Evolutionary conservation across 2,329 filamentous ascomycete species (phyloP).

Genomic region (Penicillium sp.): DNA sequence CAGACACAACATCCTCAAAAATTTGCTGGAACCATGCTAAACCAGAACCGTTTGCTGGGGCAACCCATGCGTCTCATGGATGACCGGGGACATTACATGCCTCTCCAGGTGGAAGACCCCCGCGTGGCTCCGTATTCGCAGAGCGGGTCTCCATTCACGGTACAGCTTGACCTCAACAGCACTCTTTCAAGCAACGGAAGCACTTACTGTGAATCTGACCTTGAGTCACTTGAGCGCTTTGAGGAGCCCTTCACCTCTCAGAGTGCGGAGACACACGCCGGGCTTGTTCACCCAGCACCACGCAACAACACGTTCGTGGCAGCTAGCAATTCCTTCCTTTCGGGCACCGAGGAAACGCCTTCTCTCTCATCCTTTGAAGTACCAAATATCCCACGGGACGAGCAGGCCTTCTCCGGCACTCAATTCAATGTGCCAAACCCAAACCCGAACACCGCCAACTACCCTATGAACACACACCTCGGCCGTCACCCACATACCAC

Average conservation of each 20-base stretch:
- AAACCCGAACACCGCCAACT: not conserved
- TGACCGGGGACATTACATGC: no score
- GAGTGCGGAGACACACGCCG: not conserved
- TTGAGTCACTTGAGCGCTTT: not conserved
- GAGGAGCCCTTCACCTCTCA: not conserved
- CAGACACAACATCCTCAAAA: not conserved
- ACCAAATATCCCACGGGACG: not conserved
- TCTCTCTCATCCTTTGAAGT: conserved; percentile 10
- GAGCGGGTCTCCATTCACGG: not conserved
- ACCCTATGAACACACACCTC: not conserved
- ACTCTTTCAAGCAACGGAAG: not conserved
- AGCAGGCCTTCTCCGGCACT: not conserved
- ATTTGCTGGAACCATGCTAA: not conserved
- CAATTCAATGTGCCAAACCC: not conserved
- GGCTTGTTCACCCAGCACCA: conserved; percentile 13
- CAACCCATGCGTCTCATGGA: not conserved
- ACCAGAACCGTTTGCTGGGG: not conserved
- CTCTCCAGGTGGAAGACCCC: not conserved
- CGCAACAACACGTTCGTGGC: not conserved
- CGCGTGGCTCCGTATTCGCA: not conserved
- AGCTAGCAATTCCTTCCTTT: conserved; percentile 8
- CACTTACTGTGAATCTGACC: not conserved
- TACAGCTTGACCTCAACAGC: not conserved
- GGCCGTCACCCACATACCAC: not conserved
- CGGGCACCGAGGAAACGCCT: conserved; percentile 4